A percentile compares a stretch with the other conserved stretches of the same genome.
Evolutionary conservation across 2,329 filamentous ascomycete species (phyloP).

Genomic region (Fonsecaea monophora): DNA sequence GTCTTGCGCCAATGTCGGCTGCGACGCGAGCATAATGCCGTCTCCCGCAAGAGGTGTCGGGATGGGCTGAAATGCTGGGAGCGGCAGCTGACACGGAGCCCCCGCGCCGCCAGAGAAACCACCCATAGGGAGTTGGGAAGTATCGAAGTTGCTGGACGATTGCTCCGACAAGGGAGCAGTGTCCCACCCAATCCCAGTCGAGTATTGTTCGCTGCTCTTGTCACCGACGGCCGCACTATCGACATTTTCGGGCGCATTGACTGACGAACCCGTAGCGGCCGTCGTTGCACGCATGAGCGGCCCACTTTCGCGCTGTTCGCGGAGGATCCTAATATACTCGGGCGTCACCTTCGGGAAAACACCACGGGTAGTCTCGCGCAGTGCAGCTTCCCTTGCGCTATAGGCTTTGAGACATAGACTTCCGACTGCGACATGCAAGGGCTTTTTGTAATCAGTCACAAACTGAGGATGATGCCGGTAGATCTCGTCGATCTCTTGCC

Average conservation of each 20-base stretch:
- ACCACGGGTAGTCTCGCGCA: constrained; percentile 33
- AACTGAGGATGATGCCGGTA: constrained; percentile 54
- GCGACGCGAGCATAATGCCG: constrained; percentile 28
- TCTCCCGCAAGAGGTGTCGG: constrained; percentile 8
- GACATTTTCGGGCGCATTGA: not conserved
- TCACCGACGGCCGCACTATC: not conserved
- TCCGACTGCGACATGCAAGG: constrained; percentile 53
- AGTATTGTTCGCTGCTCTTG: not conserved
- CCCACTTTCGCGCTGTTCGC: constrained; percentile 32
- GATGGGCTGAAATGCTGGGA: constrained; percentile 21
- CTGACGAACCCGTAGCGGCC: not conserved
- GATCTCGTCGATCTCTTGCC: constrained; percentile 54
- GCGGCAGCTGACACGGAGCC: constrained; percentile 21
- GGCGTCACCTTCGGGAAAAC: constrained; percentile 33
- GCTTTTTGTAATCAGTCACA: constrained; percentile 45
- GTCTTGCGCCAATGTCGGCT: constrained; percentile 31
- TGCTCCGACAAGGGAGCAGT: not conserved
- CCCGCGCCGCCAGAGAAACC: not conserved
- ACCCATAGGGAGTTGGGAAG: not conserved
- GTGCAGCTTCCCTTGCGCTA: constrained; percentile 42
- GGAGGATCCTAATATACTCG: constrained; percentile 36
- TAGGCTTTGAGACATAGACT: constrained; percentile 55
- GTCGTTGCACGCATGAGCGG: constrained; percentile 4
- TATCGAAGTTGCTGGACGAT: not conserved
- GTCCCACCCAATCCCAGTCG: constrained; percentile 2